Evolutionary conservation across 2,329 filamentous ascomycete species (phyloP), one percentile per base, ranked within the genome.

Genomic region (Fonsecaea pedrosoi): DNA sequence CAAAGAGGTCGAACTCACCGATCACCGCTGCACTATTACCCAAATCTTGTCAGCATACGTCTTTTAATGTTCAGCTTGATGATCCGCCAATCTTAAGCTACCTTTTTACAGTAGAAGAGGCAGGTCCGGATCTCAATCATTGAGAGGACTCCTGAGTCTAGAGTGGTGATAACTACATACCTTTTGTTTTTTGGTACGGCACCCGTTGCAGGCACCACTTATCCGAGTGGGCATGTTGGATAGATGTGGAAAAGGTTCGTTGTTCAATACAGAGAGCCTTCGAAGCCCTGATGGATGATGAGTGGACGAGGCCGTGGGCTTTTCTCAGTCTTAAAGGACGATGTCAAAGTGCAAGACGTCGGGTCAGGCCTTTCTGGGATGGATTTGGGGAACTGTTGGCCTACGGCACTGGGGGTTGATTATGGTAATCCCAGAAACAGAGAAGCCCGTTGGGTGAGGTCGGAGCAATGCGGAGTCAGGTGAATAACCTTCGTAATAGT

Each of bases 141-240:
- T 50, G 30, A 21, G 25, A n/a, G 13, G 45, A 25, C n/a, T 34
- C 21, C 12, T 30, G 18, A 30, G 21, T 10, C 12, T 15, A 8
- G 50, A 15, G 32, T 10, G 10, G 30, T 34, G 56, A 53, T 8
- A 3, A 15, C 13, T 21, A 68, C 71, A 32, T 66, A 80, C 79
- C 75, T 80, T 81, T 65, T 81, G 79, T 69, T 81, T 82, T 45
- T 78, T 76, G 4, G 75, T 74, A 7, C 79, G 76, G 68, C 80
- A 81, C 1, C 77, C 74, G 67, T 79, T 79, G 65, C 79, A 81
- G 4, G 79, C 78, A 0, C 75, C 75, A 18, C 78, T 80, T 50
- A 79, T 80, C 8, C 79, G 75, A 10, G 76, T 75, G 15, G 71
- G 72, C 70, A 72, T 77, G 65, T 72, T 78, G 25, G 61, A 15